Evolutionary conservation across 148 eudicot species (phyloP).

Genomic region (Rhododendron ferrugineum): DNA sequence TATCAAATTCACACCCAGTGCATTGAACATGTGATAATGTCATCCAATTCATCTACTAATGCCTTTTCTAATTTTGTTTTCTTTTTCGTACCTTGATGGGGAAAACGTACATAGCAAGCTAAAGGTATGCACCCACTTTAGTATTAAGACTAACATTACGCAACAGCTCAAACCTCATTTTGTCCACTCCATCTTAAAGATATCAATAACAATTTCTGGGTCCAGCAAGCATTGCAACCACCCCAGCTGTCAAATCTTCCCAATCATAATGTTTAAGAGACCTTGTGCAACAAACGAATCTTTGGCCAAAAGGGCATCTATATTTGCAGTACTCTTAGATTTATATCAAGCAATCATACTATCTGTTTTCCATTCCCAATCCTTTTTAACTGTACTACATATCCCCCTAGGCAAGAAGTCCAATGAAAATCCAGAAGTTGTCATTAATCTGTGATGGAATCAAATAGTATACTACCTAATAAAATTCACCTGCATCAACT

Average conservation of each 20-base stretch:
- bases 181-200: neutral
- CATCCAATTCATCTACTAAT: neutral
- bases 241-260: neutral
- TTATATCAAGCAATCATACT: neutral
- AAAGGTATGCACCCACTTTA: neutral
- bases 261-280: neutral
- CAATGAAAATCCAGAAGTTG: neutral
- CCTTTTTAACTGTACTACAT: neutral
- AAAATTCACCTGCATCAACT: constrained; percentile 70
- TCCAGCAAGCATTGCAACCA: neutral
- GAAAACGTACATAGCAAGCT: neutral
- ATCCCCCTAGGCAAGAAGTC: neutral
- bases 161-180: neutral
- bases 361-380: neutral
- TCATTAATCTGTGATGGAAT: neutral
- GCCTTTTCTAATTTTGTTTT: neutral
- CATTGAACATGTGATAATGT: neutral
- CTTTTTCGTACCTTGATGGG: neutral
- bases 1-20: neutral
- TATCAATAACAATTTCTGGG: neutral
- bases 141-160: neutral
- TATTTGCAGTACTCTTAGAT: neutral
- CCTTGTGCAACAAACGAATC: too few relatives aligned
- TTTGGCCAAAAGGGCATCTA: neutral
- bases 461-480: constrained; percentile 40